Base-by-base conservation (phyloP, 345 rosid species). In the Raphanus raphanistrum region DNA sequence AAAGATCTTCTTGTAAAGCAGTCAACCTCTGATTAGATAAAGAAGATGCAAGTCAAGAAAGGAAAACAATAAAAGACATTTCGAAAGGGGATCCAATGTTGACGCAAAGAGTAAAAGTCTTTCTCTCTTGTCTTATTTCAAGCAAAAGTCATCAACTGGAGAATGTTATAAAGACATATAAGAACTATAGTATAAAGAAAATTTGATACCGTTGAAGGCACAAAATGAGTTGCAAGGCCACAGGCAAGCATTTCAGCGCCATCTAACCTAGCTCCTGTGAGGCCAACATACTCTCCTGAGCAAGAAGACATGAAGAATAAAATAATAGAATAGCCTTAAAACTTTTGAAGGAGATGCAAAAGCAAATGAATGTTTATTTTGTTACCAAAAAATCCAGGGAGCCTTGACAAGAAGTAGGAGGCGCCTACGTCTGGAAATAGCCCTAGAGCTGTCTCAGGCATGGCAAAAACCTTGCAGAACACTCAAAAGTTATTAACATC, bases 401-500 rank as follows among this genome's bases (percentile, higher is more conserved):
- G 92, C 76, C 97, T 88, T 77, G 97, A 86, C 86, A 94, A 82
- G 86, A 87, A 91, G 67, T 84, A 93, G 5, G 98, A 88, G 66
- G 94, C 91, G 32, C 96, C 97, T 41, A 87, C 82, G 79, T 94
- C 98, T 43, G 94, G 98, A 81, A 94, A 91, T 84, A 92, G 93
- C 16, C 94, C 96, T 6, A 90, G 76, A 55, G 87, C 88, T 64
- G 96, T 88, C 83, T 94, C 97, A 61, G 96, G 97, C 96, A 91
- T 91, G 25, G 97, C 96, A 86, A 93, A 91, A 70, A 88, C 76
- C 97, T 93, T 31, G 25, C 21, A 72, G 29, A 63, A 71, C 73
- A 32, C 31, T 55, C 69, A 65, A 65, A 68, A 77, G 6, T 71
- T 55, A 69, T 50, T 0, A 69, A 64, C 6, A 76, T 15, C 4